Percentiles rank a stretch among this genome's conserved stretches.
Conservation (phyloP, 257 asterid genomes). For the Penstemon newberryi region DNA sequence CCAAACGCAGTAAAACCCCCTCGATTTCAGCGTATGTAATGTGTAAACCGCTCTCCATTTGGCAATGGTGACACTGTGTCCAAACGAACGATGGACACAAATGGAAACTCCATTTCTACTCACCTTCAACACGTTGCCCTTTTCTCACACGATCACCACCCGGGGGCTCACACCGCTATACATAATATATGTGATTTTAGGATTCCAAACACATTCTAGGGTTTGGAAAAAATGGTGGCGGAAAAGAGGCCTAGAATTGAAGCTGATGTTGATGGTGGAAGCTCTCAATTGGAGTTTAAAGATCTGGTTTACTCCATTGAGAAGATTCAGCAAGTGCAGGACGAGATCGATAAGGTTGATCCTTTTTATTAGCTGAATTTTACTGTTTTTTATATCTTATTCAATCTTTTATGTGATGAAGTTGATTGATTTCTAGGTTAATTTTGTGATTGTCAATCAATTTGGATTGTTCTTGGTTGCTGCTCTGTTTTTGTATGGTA, state of each 20-base stretch:
- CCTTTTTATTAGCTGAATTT: not conserved
- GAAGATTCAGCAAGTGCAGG: conserved; percentile 51
- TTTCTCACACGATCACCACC: not conserved
- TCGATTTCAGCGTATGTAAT: no score
- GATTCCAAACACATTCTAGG: conserved; percentile 1
- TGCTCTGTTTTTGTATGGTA: not conserved
- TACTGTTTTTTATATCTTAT: not conserved
- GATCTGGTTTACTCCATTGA: conserved; percentile 37
- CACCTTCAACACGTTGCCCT: no score
- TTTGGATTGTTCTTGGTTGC: not conserved
- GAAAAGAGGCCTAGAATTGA: conserved; percentile 38
- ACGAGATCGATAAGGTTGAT: conserved; percentile 50
- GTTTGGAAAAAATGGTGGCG: conserved; percentile 41
- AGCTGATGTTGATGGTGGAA: conserved; percentile 34
- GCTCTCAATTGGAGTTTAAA: conserved; percentile 19
- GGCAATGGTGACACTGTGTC: no score
- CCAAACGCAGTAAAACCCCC: no score
- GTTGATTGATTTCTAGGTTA: not conserved
- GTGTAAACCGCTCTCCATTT: no score
- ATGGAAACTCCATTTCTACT: no score
- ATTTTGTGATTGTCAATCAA: no score
- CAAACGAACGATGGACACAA: no score
- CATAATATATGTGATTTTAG: not conserved
- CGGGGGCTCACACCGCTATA: conserved; percentile 11
- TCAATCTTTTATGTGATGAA: not conserved